Evolutionary conservation across 2,329 filamentous ascomycete species (phyloP).

Genomic region (Ceratocystis smalleyi): DNA sequence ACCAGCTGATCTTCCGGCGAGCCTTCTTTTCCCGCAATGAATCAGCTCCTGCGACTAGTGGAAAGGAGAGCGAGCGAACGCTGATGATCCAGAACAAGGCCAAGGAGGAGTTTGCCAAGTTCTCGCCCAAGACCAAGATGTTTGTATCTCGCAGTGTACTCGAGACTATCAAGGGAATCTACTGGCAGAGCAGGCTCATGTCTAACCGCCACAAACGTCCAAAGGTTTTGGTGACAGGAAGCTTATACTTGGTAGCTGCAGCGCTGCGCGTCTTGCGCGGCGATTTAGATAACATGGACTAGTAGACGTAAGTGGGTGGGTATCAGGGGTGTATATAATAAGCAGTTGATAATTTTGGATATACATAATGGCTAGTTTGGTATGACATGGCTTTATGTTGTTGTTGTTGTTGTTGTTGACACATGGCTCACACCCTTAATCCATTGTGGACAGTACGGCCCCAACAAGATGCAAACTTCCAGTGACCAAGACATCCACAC

Average conservation of each 20-base stretch:
- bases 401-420: neutral
- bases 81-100: slow-evolving; percentile 51
- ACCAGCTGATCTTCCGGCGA: slow-evolving; percentile 42
- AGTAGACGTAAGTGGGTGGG: neutral
- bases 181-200: slow-evolving; percentile 24
- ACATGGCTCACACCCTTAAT: slow-evolving; percentile 28
- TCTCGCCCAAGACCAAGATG: slow-evolving; percentile 33
- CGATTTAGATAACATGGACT: slow-evolving; percentile 13
- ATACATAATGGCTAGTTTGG: neutral
- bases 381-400: neutral
- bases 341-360: neutral
- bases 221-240: slow-evolving; percentile 63
- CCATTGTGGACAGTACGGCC: slow-evolving; percentile 35
- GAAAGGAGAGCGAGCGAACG: slow-evolving; percentile 26
- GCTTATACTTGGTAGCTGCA: slow-evolving; percentile 69
- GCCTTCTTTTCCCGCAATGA: slow-evolving; percentile 71
- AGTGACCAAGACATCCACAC: slow-evolving; percentile 38
- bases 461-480: slow-evolving; percentile 50
- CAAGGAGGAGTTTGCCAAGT: slow-evolving; percentile 41
- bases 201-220: slow-evolving; percentile 27
- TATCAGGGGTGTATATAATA: neutral
- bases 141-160: slow-evolving; percentile 51
- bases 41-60: slow-evolving; percentile 20
- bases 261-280: slow-evolving; percentile 32
- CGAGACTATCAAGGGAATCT: slow-evolving; percentile 48